Evolutionary conservation across 2,329 filamentous ascomycete species (phyloP).

Genomic region (Whalleya microplaca): DNA sequence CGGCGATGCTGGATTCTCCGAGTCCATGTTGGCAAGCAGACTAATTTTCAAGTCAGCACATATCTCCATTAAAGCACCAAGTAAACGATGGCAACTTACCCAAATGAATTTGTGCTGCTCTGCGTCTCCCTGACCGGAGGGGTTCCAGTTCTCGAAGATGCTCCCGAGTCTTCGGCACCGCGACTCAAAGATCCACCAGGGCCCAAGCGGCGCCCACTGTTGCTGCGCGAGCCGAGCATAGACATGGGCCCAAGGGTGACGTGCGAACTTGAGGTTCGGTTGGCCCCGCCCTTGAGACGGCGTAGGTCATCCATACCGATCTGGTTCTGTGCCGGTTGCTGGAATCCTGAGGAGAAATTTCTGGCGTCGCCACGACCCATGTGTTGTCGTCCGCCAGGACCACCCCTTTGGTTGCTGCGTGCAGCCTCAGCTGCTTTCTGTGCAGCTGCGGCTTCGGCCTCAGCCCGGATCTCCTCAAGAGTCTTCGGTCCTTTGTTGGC

Average conservation of each 20-base stretch:
- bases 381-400: slow-evolving; percentile 68
- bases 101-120: slow-evolving; percentile 87
- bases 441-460: slow-evolving; percentile 76
- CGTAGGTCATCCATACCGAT: slow-evolving; percentile 91
- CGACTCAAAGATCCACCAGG: slow-evolving; percentile 74
- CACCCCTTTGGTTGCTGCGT: slow-evolving; percentile 65
- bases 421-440: slow-evolving; percentile 79
- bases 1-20: slow-evolving; percentile 68
- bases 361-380: slow-evolving; percentile 86
- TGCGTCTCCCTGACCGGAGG: slow-evolving; percentile 67
- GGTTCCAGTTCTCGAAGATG: slow-evolving; percentile 87
- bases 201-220: slow-evolving; percentile 82
- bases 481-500: slow-evolving; percentile 95
- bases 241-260: slow-evolving; percentile 78
- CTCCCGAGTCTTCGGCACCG: slow-evolving; percentile 80
- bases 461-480: slow-evolving; percentile 85
- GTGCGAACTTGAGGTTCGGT: slow-evolving; percentile 64
- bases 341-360: slow-evolving; percentile 75
- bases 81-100: slow-evolving; percentile 61
- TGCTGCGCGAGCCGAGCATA: slow-evolving; percentile 87
- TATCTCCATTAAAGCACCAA: neutral
- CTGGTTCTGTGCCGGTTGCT: slow-evolving; percentile 78
- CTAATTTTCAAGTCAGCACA: slow-evolving; percentile 45
- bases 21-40: slow-evolving; percentile 61
- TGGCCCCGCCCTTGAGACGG: slow-evolving; percentile 70